Evolutionary conservation across 768 basidiomycete species (phyloP).

Genomic region (Boletus rufocinnamomeus): DNA sequence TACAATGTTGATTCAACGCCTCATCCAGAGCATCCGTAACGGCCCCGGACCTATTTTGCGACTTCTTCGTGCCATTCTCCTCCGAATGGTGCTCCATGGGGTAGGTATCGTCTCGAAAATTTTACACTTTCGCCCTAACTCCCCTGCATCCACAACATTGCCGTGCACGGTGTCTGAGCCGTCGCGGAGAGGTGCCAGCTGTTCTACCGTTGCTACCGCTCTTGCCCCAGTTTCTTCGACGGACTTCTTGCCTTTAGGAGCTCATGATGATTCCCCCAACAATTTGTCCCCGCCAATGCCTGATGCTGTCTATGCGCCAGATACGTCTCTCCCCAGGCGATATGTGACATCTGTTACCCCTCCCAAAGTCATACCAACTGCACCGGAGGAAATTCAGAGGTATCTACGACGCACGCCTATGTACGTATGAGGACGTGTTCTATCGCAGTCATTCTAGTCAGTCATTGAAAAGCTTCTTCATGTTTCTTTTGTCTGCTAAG

Average conservation of each 20-base stretch:
- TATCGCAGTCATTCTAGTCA: background rate
- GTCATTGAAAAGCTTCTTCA: background rate
- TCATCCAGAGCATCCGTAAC: background rate
- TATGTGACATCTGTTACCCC: background rate
- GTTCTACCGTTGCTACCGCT: background rate
- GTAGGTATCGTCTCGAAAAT: background rate
- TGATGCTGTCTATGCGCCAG: background rate
- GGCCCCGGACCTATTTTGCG: background rate
- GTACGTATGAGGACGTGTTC: background rate
- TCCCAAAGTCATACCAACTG: background rate
- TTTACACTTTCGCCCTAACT: background rate
- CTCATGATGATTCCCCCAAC: background rate
- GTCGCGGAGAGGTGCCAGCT: background rate
- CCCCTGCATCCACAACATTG: background rate
- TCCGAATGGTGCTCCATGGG: background rate
- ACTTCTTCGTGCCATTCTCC: background rate
- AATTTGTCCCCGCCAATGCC: background rate
- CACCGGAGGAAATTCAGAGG: background rate
- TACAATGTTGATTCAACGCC: background rate
- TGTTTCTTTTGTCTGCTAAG: background rate
- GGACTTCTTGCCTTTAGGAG: background rate
- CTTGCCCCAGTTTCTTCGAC: background rate
- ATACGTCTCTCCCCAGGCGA: too few species aligned
- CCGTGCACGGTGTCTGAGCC: background rate
- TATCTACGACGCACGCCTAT: background rate